Evolutionary conservation across 2,329 filamentous ascomycete species (phyloP), one percentile per base, ranked within the genome.

Genomic region (Fonsecaea monophora): DNA sequence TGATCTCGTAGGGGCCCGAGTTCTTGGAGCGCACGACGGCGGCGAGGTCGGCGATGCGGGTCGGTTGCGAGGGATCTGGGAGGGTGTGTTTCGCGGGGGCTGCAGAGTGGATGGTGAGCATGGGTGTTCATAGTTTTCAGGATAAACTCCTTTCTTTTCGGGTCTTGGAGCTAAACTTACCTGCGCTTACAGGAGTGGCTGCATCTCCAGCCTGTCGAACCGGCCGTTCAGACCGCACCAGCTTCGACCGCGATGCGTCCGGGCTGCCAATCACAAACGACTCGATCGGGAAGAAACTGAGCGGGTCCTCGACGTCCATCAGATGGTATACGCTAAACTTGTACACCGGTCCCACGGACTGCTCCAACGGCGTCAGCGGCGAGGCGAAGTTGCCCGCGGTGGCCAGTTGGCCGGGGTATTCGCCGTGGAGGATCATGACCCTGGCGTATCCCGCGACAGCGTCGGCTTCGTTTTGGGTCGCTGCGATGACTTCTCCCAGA

Each of bases 1-100:
- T 85, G 30, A 85, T 76, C 67, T 85, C 83, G 64, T 78, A 86
- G 0, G 83, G 83, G 0, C 83, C 83, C 0, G 82, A 76, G 54
- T 85, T 85, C 71, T 85, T 86, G 9, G 81, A 83, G 0, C 83
- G 78, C 0, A 85, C 70, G 3, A 83, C 75, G 2, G 74, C 75
- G 0, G 81, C 78, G 1, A 84, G 56, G 34, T 81, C 78, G 0
- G 15, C 5, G 15, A 57, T 37, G 8, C 32, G 15, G 32, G 45
- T 25, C 18, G 18, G 25, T 25, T 25, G 25, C 25, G 25, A 25
- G 2, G 2, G 25, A 25, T 25, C 25, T 25, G 25, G 25, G 25
- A 25, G 25, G 25, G 25, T 3, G 25, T 25, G 25, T 25, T 25
- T 25, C 25, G 25, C 25, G 25, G 25, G 3, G 25, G 25, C 25